These are phyloP conservation scores for Lentinus brumalis DNA, from an alignment of 768 basidiomycete genomes.

Conservation along the genomic window DNA sequence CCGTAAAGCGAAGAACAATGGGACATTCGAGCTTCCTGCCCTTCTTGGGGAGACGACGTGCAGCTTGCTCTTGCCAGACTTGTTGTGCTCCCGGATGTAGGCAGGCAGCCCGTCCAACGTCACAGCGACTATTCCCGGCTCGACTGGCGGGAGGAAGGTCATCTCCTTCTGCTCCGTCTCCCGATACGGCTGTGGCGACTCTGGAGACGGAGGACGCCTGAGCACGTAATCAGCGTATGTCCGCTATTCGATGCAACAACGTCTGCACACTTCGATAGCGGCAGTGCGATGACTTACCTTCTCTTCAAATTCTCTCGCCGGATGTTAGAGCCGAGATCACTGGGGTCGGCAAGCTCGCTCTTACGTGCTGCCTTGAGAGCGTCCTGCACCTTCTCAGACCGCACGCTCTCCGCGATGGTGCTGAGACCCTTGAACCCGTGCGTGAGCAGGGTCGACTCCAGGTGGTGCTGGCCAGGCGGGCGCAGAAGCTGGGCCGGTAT, in stretches of 20 bases:
- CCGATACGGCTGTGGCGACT: slow-evolving; percentile 62
- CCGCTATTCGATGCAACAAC: too few species aligned
- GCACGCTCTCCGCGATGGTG: slow-evolving; percentile 48
- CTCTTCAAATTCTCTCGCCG: slow-evolving; percentile 57
- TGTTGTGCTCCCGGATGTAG: slow-evolving; percentile 64
- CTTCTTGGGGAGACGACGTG: slow-evolving; percentile 54
- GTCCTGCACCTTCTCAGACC: slow-evolving; percentile 56
- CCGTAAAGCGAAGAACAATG: slow-evolving; percentile 56
- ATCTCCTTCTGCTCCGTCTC: slow-evolving; percentile 41
- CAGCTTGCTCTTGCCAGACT: slow-evolving; percentile 41
- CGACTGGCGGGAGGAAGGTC: slow-evolving; percentile 45
- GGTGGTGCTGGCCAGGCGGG: slow-evolving; percentile 34
- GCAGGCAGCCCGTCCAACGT: slow-evolving; percentile 47
- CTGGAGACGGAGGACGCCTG: slow-evolving; percentile 55
- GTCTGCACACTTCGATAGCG: neutral
- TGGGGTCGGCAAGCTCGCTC: slow-evolving; percentile 55
- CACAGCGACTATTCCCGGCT: slow-evolving; percentile 41
- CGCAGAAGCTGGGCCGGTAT: slow-evolving; percentile 48
- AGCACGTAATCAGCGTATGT: neutral
- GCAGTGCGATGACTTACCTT: slow-evolving; percentile 43
- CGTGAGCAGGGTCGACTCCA: slow-evolving; percentile 20
- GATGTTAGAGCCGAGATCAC: slow-evolving; percentile 46
- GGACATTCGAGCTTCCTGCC: slow-evolving; percentile 30
- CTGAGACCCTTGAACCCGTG: slow-evolving; percentile 48
- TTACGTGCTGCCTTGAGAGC: slow-evolving; percentile 57